These are phyloP conservation scores for Yamadazyma dushanensis DNA, from an alignment of 1,139 yeast genomes.

Conservation along the genomic window DNA sequence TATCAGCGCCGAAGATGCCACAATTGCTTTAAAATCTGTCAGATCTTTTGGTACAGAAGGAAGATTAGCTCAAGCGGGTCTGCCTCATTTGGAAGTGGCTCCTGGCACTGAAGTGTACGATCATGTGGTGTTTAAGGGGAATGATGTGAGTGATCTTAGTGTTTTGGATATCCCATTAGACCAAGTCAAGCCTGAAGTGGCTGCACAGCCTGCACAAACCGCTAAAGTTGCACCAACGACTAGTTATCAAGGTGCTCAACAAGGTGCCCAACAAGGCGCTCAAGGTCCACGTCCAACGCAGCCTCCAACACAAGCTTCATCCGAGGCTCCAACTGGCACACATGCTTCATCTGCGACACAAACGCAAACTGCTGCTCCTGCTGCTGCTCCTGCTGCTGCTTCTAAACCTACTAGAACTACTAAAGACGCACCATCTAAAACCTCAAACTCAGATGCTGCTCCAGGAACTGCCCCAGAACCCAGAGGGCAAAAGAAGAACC, in stretches of 20 bases:
- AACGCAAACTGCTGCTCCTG: constrained; percentile 12
- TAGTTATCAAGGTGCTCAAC: constrained; percentile 3
- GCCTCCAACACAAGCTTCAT: constrained; percentile 15
- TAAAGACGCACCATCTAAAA: constrained; percentile 13
- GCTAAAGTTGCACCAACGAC: constrained; percentile 6
- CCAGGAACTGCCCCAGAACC: constrained; percentile 9
- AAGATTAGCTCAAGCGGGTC: constrained; percentile 58
- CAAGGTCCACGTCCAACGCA: constrained; percentile 10
- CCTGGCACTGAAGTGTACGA: constrained; percentile 76
- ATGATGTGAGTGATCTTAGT: constrained; percentile 86
- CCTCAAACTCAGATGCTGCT: constrained; percentile 7
- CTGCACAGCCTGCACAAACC: constrained; percentile 9
- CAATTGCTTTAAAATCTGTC: constrained; percentile 82
- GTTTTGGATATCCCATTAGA: constrained; percentile 71
- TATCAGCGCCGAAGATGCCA: constrained; percentile 88
- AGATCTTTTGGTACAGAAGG: constrained; percentile 94
- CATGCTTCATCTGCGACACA: constrained; percentile 12
- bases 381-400: constrained; percentile 13
- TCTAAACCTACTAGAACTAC: constrained; percentile 8
- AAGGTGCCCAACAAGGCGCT: too few species aligned
- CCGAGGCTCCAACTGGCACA: constrained; percentile 9
- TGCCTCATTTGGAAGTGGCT: constrained; percentile 69
- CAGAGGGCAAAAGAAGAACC: constrained; percentile 8
- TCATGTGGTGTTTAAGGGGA: constrained; percentile 84
- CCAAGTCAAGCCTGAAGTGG: constrained; percentile 44